Conservation (phyloP, 2,329 filamentous ascomycete species). For the Pseudopyrenochaeta lycopersici region DNA sequence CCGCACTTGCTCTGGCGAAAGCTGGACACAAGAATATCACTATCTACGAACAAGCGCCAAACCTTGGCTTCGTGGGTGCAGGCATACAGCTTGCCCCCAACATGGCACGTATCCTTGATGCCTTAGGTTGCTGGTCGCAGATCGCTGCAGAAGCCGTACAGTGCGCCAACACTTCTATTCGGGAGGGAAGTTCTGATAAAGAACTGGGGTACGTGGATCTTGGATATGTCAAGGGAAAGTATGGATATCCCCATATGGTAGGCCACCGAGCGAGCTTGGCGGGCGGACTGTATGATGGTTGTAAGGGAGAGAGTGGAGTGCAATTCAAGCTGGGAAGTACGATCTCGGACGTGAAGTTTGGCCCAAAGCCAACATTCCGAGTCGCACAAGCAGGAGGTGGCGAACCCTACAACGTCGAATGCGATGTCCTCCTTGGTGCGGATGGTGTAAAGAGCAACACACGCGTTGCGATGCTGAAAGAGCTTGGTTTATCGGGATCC, state of each 20-base stretch:
- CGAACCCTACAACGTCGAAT: slow-evolving; percentile 62
- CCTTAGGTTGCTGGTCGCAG: slow-evolving; percentile 74
- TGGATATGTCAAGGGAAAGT: slow-evolving; percentile 71
- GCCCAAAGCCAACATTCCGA: slow-evolving; percentile 67
- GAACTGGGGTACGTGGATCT: slow-evolving; percentile 78
- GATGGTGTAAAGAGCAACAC: slow-evolving; percentile 61
- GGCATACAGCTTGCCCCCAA: slow-evolving; percentile 88
- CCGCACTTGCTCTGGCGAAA: slow-evolving; percentile 76
- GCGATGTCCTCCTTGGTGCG: slow-evolving; percentile 56
- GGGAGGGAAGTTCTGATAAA: slow-evolving; percentile 73
- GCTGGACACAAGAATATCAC: slow-evolving; percentile 78
- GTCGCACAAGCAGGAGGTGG: slow-evolving; percentile 64
- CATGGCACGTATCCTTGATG: slow-evolving; percentile 78
- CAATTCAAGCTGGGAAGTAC: slow-evolving; percentile 73
- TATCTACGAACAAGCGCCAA: slow-evolving; percentile 76
- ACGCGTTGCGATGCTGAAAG: slow-evolving; percentile 62
- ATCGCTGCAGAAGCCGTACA: slow-evolving; percentile 77
- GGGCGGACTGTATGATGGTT: slow-evolving; percentile 74
- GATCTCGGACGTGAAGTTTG: slow-evolving; percentile 64
- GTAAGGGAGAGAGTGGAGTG: slow-evolving; percentile 67
- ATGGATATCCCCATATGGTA: slow-evolving; percentile 81
- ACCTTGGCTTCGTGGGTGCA: slow-evolving; percentile 82
- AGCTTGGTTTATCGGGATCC: slow-evolving; percentile 61
- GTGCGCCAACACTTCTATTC: slow-evolving; percentile 75
- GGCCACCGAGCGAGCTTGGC: slow-evolving; percentile 79